Base-by-base conservation (phyloP, 805 yeast species). In the Kluyveromyces dobzhanskii region DNA sequence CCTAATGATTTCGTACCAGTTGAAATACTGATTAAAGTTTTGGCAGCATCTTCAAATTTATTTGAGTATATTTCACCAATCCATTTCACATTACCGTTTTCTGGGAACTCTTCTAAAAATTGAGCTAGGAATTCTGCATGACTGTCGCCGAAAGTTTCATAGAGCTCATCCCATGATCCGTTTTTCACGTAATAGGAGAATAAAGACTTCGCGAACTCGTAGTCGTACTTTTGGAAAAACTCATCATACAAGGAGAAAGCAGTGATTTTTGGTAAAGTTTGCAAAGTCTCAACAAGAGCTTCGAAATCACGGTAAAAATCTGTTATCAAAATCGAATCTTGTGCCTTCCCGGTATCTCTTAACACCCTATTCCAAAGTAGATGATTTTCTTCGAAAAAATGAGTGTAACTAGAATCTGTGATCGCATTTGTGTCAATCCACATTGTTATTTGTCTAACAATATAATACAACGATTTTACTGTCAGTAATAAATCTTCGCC, bases 71-170 rank as follows among this genome's bases (percentile, higher is more conserved):
- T 56, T 41, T 80, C 72, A 40, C 75, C 70, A 16, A 86, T 78
- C 95, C 95, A 87, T 2, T 85, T 70, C 36, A 84, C 70, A 30
- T 69, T 61, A 4, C 75, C 68, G 27, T 74, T 72, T 40, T 67
- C 65, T 2, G 60, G 50, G 19, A 63, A 54, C 23, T 67, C 66
- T 2, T 56, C 47, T 42, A 87, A 71, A 51, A 77, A 87, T 44
- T 60, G 57, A 19, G 70, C 62, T 38, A 85, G 58, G 45, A 62
- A 71, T 1, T 58, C 56, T 5, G 28, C 4, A 19, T 70, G 65
- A 49, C 75, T 75, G 21, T 71, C 66, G 7, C 75, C 72, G 53
- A 80, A 80, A 12, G 71, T 75, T 10, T 72, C 61, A 35, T 87
- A 65, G 21, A 86, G 53, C 2, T 70, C 58, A 42, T 72, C 70